A percentile compares a stretch with the other conserved stretches of the same genome.
Evolutionary conservation across 2,329 filamentous ascomycete genomes (phyloP).

Genomic region (Pseudocercospora cruenta): DNA sequence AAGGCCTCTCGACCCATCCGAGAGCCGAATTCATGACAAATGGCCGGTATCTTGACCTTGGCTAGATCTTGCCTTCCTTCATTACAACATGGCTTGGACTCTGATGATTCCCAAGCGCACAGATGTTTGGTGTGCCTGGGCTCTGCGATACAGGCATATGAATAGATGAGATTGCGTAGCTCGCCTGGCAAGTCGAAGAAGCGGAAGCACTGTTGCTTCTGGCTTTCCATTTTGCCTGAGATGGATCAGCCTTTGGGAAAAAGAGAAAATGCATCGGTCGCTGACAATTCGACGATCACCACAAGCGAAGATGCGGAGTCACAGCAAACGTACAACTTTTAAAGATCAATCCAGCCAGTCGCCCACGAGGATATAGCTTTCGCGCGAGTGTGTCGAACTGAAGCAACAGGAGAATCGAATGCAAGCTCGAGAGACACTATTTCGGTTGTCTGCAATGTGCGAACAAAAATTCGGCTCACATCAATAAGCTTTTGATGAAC

Average conservation of each 20-base stretch:
- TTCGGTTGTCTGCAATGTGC: not conserved
- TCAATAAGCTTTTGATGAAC: no score
- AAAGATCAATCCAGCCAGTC: not conserved
- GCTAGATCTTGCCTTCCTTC: not conserved
- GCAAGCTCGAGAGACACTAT: not conserved
- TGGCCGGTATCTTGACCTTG: not conserved
- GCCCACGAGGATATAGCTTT: not conserved
- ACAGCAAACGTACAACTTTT: not conserved
- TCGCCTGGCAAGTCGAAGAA: not conserved
- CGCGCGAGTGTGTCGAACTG: no score
- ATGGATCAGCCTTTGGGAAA: not conserved
- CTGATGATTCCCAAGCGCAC: not conserved
- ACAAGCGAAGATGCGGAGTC: not conserved
- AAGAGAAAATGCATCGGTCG: not conserved
- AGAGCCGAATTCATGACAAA: not conserved
- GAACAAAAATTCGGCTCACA: no score
- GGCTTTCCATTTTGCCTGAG: not conserved
- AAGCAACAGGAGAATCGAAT: not conserved
- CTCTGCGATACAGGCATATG: not conserved
- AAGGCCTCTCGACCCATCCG: not conserved
- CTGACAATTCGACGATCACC: not conserved
- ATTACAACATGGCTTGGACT: not conserved
- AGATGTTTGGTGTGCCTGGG: not conserved
- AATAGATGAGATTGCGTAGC: not conserved
- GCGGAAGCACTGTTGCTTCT: not conserved